Conservation (phyloP, 257 asterid species). For the Handroanthus guayacan region DNA sequence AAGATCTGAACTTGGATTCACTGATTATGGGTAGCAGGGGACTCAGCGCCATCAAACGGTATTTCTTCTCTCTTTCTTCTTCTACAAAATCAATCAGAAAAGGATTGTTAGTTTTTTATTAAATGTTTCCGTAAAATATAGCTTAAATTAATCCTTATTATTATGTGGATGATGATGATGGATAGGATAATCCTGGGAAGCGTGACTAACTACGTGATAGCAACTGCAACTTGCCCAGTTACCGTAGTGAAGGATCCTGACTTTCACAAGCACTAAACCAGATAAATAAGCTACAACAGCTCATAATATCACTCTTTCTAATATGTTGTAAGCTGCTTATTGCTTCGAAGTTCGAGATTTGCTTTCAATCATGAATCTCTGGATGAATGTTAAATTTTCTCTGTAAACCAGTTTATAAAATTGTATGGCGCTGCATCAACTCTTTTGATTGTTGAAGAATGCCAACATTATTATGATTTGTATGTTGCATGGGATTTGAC, state of each 20-base stretch:
- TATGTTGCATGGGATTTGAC: too few relatives aligned
- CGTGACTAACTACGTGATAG: constrained; percentile 69
- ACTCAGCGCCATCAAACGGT: constrained; percentile 71
- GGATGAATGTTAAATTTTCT: neutral
- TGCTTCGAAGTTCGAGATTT: neutral
- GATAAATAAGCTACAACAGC: neutral
- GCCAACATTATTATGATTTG: too few relatives aligned
- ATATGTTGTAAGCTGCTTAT: constrained; percentile 9
- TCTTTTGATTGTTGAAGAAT: too few relatives aligned
- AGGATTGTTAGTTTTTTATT: too few relatives aligned
- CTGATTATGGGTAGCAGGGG: constrained; percentile 95
- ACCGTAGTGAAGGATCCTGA: constrained; percentile 79
- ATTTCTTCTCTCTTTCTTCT: neutral
- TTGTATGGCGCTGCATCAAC: neutral
- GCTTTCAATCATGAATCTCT: neutral
- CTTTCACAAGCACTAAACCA: constrained; percentile 52
- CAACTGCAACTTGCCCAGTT: constrained; percentile 71
- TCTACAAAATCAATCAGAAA: too few relatives aligned
- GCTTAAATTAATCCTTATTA: neutral
- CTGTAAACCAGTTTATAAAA: neutral
- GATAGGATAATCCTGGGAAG: constrained; percentile 81
- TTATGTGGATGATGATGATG: constrained; percentile 13
- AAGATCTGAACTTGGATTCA: constrained; percentile 70
- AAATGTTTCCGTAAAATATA: neutral
- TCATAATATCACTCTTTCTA: neutral